phyloP scores from a whole-genome alignment of 78 protist genomes.

The Tieghemostelium lacteum region DNA sequence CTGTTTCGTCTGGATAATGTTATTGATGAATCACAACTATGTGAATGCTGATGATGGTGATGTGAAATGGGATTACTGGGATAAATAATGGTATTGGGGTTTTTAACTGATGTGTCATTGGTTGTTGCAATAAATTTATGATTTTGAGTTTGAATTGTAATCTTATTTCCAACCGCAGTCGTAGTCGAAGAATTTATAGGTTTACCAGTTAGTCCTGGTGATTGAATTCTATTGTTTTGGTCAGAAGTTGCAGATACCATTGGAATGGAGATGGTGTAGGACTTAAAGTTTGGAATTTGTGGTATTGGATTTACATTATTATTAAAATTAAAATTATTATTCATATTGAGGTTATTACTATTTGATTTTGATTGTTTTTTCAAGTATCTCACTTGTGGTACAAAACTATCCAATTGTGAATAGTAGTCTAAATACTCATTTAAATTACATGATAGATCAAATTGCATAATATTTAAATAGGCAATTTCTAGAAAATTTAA shows the following conservation, averaged over 20 bases:
- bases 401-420: conserved; percentile 29
- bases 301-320: too few species aligned
- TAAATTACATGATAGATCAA: conserved; percentile 58
- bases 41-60: neutral
- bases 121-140: neutral
- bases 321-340: too few species aligned
- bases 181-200: too few species aligned
- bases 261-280: neutral
- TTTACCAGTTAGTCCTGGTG: too few species aligned
- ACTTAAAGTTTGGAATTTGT: neutral
- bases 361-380: conserved; percentile 27
- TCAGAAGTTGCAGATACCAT: neutral
- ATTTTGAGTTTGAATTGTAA: too few species aligned
- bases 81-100: too few species aligned
- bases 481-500: conserved; percentile 73
- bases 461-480: conserved; percentile 57
- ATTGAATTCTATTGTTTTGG: neutral
- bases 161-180: too few species aligned
- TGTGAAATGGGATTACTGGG: too few species aligned
- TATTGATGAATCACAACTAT: neutral
- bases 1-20: neutral
- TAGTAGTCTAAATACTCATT: conserved; percentile 51
- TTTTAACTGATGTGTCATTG: too few species aligned
- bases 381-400: conserved; percentile 15
- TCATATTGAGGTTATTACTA: neutral